phyloP scores from a whole-genome alignment of 345 rosid genomes.

The Raphanus raphanistrum region DNA sequence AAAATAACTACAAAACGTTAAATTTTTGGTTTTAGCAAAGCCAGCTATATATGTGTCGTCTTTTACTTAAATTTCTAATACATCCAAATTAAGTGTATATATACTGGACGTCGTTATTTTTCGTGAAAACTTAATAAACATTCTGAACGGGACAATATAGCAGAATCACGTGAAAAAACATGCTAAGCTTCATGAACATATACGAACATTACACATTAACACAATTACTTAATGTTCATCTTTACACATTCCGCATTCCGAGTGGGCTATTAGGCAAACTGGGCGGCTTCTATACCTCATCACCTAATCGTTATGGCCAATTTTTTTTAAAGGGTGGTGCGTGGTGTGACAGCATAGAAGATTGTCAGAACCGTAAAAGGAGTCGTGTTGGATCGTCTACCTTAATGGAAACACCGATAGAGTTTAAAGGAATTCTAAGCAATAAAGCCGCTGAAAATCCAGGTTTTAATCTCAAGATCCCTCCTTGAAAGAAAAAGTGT shows the following conservation, averaged over 20 bases:
- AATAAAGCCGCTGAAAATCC: conserved; percentile 2
- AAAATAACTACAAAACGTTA: neutral
- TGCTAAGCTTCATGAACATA: neutral
- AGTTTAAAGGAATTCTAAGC: neutral
- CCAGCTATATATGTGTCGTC: neutral
- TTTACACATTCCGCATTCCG: neutral
- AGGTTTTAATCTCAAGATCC: neutral
- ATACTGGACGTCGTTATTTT: neutral
- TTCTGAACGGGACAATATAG: neutral
- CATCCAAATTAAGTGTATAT: neutral
- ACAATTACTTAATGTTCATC: neutral
- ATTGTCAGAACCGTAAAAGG: neutral
- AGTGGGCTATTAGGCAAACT: neutral
- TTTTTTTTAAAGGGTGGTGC: neutral
- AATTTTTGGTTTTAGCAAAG: neutral
- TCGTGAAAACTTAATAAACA: neutral
- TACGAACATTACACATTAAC: neutral
- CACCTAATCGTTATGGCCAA: neutral
- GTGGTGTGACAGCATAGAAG: neutral
- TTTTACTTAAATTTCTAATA: neutral
- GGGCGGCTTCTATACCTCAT: neutral
- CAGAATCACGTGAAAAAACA: neutral
- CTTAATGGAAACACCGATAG: neutral
- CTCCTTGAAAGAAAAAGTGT: neutral
- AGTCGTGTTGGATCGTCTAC: neutral